Evolutionary conservation across 495 filamentous ascomycete genomes (phyloP).

Genomic region (Lasiosphaeris hirsuta): DNA sequence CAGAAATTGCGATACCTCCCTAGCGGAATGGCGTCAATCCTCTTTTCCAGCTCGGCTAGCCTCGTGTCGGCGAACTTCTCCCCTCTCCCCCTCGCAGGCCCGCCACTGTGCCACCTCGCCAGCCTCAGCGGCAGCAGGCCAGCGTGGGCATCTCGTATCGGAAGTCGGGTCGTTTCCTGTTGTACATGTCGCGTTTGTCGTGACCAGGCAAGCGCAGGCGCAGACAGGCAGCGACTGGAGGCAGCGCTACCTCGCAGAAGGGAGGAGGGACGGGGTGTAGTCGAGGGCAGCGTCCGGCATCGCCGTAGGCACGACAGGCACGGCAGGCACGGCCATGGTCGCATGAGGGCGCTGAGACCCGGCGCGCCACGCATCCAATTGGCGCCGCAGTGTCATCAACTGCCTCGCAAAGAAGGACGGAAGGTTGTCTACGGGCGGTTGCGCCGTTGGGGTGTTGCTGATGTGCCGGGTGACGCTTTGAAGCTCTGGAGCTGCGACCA

Average conservation of each 20-base stretch:
- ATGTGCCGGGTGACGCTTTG: background rate
- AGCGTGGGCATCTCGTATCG: background rate
- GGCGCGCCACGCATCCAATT: conserved; percentile 30
- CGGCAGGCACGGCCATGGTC: conserved; percentile 30
- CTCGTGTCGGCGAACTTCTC: conserved; percentile 12
- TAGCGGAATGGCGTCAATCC: conserved; percentile 85
- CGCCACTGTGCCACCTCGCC: too few relatives aligned
- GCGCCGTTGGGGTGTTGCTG: background rate
- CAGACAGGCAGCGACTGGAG: background rate
- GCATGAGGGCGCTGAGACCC: conserved; percentile 28
- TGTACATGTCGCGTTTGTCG: background rate
- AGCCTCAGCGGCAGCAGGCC: too few relatives aligned
- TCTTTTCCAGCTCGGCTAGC: conserved; percentile 60
- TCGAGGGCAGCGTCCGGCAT: background rate
- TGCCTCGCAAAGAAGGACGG: background rate
- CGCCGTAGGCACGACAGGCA: conserved; percentile 9
- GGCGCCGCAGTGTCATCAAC: conserved; percentile 17
- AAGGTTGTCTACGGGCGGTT: background rate
- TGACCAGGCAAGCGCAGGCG: background rate
- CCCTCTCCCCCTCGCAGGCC: conserved; percentile 1
- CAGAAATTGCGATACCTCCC: conserved; percentile 95
- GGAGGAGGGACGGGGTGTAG: background rate
- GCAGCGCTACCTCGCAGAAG: conserved; percentile 3
- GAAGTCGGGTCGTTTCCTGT: background rate
- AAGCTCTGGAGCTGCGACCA: too few relatives aligned